Evolutionary conservation across 176 grass and related monocot genomes (phyloP).

Genomic region (Eremochloa ophiuroides): DNA sequence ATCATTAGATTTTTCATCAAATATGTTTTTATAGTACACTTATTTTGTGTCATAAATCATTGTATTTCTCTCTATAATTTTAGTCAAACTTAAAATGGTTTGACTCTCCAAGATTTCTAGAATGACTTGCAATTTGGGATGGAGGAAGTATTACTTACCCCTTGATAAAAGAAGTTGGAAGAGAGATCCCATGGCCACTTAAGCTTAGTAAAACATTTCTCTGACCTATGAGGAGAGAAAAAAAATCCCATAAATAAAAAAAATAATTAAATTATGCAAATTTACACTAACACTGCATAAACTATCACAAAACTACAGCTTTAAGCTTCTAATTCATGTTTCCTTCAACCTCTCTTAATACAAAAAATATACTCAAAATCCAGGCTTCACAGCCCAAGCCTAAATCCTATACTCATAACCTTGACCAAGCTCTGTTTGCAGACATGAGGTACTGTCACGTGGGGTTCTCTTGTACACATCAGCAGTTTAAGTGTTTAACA

Average conservation of each 20-base stretch:
- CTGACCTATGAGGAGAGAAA: slow-evolving; percentile 43
- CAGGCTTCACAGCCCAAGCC: neutral
- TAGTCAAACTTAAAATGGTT: too few species aligned
- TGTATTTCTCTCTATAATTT: too few species aligned
- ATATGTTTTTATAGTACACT: too few species aligned
- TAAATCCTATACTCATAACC: neutral
- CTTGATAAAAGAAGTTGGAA: slow-evolving; percentile 49
- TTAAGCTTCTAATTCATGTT: neutral
- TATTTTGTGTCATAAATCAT: too few species aligned
- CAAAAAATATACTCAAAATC: neutral
- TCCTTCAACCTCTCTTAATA: neutral
- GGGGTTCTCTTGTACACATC: neutral
- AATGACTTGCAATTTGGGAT: too few species aligned
- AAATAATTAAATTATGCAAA: neutral
- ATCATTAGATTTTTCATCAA: too few species aligned
- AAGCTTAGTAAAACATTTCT: slow-evolving; percentile 54
- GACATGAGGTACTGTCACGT: neutral
- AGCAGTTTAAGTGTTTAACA: neutral
- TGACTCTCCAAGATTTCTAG: too few species aligned
- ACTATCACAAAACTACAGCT: neutral
- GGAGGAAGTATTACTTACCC: slow-evolving; percentile 33
- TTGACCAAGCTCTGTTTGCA: neutral
- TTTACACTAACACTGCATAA: neutral
- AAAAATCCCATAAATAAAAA: neutral
- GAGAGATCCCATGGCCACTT: slow-evolving; percentile 40